Conservation (phyloP, 106 monocot species). For the Posidonia australis region DNA sequence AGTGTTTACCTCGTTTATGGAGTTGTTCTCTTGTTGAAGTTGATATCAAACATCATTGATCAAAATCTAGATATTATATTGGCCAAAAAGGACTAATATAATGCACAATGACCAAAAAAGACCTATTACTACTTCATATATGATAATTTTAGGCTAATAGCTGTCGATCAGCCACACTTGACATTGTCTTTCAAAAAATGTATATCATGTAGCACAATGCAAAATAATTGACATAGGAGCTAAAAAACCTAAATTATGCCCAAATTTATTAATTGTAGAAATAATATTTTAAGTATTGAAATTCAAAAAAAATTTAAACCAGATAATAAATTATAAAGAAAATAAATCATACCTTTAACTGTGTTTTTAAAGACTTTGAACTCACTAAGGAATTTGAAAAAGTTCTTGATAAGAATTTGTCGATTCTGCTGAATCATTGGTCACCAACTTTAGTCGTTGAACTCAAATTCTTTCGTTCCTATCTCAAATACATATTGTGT, state of each 20-base stretch:
- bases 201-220: too few species aligned
- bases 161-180: neutral
- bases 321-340: neutral
- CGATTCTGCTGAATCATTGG: neutral
- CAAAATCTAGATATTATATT: neutral
- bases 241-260: too few species aligned
- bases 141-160: neutral
- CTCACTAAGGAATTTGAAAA: neutral
- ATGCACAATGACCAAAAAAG: neutral
- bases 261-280: too few species aligned
- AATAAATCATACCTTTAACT: conserved; percentile 1
- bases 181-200: too few species aligned
- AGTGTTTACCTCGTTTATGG: neutral
- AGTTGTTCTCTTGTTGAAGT: neutral
- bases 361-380: neutral
- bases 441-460: neutral
- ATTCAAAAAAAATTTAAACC: neutral
- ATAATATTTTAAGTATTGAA: too few species aligned
- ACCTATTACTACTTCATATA: neutral
- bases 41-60: neutral
- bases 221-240: too few species aligned
- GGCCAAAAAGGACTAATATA: conserved; percentile 1
- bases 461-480: neutral
- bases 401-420: neutral
- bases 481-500: conserved; percentile 4